Conservation (phyloP, 108 stramenopile genomes). For the Nitzschia palea region DNA sequence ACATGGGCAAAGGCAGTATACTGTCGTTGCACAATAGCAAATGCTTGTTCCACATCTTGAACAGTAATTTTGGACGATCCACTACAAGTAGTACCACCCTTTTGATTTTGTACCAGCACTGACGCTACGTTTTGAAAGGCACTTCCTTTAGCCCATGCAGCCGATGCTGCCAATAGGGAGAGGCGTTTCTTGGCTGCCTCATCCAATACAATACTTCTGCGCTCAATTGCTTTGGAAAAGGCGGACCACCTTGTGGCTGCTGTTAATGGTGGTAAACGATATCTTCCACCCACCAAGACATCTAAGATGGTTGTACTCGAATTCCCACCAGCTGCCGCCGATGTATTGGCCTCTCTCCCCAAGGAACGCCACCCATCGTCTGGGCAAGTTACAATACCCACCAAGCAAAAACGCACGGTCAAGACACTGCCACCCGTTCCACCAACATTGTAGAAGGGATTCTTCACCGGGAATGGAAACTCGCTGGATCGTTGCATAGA, state of each 20-base stretch:
- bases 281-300: slow-evolving; percentile 50
- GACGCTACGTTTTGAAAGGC: slow-evolving; percentile 48
- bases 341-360: background rate
- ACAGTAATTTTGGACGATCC: slow-evolving; percentile 7
- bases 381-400: slow-evolving; percentile 72
- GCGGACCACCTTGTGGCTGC: slow-evolving; percentile 48
- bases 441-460: slow-evolving; percentile 57
- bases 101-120: slow-evolving; percentile 20
- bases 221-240: slow-evolving; percentile 48
- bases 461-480: slow-evolving; percentile 71
- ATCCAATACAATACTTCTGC: slow-evolving; percentile 35
- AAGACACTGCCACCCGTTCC: slow-evolving; percentile 43
- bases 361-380: slow-evolving; percentile 53
- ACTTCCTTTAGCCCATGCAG: slow-evolving; percentile 54
- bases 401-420: slow-evolving; percentile 57
- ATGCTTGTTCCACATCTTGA: slow-evolving; percentile 42
- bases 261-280: slow-evolving; percentile 51
- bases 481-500: slow-evolving; percentile 42
- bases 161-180: slow-evolving; percentile 51
- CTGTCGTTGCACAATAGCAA: slow-evolving; percentile 19
- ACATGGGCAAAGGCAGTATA: slow-evolving; percentile 19
- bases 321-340: slow-evolving; percentile 1
- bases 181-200: slow-evolving; percentile 32
- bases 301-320: slow-evolving; percentile 45
- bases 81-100: background rate